Conservation (phyloP, 768 basidiomycete genomes). For the Auriscalpium microsporum region DNA sequence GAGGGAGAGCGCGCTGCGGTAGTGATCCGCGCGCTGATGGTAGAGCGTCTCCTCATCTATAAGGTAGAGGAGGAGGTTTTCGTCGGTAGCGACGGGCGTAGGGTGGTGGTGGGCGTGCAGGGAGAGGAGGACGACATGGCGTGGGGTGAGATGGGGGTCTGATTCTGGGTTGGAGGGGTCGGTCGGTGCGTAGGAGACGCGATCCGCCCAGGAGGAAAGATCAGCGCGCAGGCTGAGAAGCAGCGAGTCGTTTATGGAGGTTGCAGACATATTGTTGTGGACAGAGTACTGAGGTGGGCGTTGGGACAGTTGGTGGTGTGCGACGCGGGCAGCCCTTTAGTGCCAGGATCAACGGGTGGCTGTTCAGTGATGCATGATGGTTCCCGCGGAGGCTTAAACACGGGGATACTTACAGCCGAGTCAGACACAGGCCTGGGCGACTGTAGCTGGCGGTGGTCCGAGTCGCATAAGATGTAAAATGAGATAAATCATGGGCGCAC, state of each 20-base stretch:
- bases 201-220: neutral
- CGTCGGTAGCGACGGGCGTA: neutral
- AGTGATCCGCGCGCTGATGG: neutral
- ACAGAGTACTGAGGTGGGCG: too few species aligned
- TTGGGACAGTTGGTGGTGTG: too few species aligned
- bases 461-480: too few species aligned
- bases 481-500: too few species aligned
- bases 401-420: too few species aligned
- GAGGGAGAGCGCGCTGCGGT: neutral
- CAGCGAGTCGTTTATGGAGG: neutral
- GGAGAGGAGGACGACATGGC: neutral
- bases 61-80: neutral
- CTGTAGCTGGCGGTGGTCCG: too few species aligned
- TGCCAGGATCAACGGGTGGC: too few species aligned
- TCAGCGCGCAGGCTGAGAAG: neutral
- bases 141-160: neutral
- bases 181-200: neutral
- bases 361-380: too few species aligned
- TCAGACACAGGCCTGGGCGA: too few species aligned
- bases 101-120: neutral
- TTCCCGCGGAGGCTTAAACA: too few species aligned
- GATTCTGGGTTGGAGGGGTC: neutral
- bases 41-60: neutral
- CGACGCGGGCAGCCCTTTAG: too few species aligned
- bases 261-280: too few species aligned